These are phyloP conservation scores for Zymoseptoria ardabiliae DNA, from an alignment of 2,329 filamentous ascomycete genomes.

Conservation along the genomic window DNA sequence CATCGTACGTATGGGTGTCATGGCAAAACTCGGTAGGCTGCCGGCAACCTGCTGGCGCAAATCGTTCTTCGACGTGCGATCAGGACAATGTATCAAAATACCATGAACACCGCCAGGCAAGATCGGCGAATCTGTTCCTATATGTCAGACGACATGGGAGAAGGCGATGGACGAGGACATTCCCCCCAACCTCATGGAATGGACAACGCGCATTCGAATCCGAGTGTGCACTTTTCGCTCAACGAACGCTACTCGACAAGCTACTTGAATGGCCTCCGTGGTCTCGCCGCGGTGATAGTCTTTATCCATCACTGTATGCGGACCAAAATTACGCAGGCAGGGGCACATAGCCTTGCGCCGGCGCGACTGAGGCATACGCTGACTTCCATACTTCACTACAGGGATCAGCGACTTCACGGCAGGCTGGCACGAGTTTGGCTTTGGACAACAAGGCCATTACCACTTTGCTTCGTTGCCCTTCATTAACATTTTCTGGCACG, in stretches of 20 bases:
- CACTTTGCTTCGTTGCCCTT: conserved; percentile 48
- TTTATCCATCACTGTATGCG: conserved; percentile 52
- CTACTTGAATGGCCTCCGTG: conserved; percentile 56
- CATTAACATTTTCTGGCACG: conserved; percentile 51
- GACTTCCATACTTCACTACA: too few relatives aligned
- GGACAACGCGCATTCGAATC: not conserved
- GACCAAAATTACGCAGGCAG: not conserved
- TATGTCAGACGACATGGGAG: not conserved
- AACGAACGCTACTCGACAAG: not conserved
- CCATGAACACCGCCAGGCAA: not conserved
- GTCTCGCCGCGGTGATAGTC: conserved; percentile 59
- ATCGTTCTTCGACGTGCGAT: not conserved
- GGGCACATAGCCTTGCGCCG: too few relatives aligned
- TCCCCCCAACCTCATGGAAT: not conserved
- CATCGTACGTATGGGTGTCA: too few relatives aligned
- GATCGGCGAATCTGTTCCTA: not conserved
- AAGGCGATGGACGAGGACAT: not conserved
- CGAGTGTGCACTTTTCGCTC: not conserved
- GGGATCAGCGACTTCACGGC: conserved; percentile 1
- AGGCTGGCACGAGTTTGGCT: conserved; percentile 38
- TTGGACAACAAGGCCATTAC: conserved; percentile 32
- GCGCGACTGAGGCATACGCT: too few relatives aligned
- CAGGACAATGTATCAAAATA: not conserved
- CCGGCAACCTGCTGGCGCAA: too few relatives aligned
- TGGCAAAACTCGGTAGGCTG: too few relatives aligned